A percentile compares a stretch with the other conserved stretches of the same genome.
Conservation (phyloP, 2,329 filamentous ascomycete species). For the Pyrenophora tritici-repentis region DNA sequence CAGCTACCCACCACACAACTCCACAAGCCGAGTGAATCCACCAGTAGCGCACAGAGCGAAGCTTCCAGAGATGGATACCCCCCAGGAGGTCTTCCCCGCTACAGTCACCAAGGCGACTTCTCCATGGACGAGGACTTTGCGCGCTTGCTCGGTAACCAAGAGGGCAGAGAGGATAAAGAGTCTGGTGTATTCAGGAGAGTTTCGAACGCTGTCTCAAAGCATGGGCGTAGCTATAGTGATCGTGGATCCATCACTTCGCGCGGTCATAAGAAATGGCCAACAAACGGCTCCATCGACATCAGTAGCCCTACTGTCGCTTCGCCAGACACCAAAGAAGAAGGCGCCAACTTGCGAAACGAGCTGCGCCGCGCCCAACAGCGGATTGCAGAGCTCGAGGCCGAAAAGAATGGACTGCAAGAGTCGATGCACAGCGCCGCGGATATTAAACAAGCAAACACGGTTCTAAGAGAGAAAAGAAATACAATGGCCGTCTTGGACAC, state of each 20-base stretch:
- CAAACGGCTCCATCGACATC: conserved; percentile 57
- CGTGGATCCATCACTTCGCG: conserved; percentile 47
- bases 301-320: conserved; percentile 73
- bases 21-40: conserved; percentile 52
- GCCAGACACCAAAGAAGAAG: conserved; percentile 54
- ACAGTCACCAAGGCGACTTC: conserved; percentile 81
- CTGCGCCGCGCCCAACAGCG: conserved; percentile 80
- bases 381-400: conserved; percentile 84
- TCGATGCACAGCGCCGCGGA: conserved; percentile 62
- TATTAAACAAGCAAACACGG: conserved; percentile 80
- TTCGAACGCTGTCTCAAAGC: conserved; percentile 84
- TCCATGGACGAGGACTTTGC: conserved; percentile 96
- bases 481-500: conserved; percentile 94
- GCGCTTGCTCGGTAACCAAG: conserved; percentile 77
- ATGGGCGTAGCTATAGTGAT: conserved; percentile 86
- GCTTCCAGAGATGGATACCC: conserved; percentile 37
- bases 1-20: conserved; percentile 47
- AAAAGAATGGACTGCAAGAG: conserved; percentile 64
- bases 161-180: conserved; percentile 55
- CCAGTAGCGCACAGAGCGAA: conserved; percentile 52
- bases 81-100: conserved; percentile 47
- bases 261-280: conserved; percentile 48
- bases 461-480: conserved; percentile 88
- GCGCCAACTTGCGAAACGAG: conserved; percentile 65
- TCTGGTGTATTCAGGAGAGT: conserved; percentile 75